Evolutionary conservation across 768 basidiomycete species (phyloP).

Genomic region (Suillus paluster): DNA sequence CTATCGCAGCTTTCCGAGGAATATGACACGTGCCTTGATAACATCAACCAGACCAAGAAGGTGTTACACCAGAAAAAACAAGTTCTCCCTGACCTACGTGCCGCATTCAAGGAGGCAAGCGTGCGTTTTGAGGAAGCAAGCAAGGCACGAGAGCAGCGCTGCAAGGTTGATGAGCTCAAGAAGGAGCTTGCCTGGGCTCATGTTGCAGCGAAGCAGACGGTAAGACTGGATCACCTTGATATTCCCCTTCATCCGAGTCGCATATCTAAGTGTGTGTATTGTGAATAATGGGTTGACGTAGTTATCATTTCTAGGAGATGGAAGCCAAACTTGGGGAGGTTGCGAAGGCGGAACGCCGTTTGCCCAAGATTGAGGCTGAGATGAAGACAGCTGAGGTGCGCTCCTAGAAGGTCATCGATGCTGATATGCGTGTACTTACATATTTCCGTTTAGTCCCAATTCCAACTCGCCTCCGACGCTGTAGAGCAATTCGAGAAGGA

Average conservation of each 20-base stretch:
- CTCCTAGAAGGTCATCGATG: neutral
- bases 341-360: slow-evolving; percentile 41
- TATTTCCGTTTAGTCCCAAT: slow-evolving; percentile 32
- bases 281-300: neutral
- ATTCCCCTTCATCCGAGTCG: neutral
- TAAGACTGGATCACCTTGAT: slow-evolving; percentile 32
- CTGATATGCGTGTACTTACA: slow-evolving; percentile 7
- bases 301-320: slow-evolving; percentile 43
- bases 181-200: slow-evolving; percentile 89
- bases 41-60: slow-evolving; percentile 70
- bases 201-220: slow-evolving; percentile 71
- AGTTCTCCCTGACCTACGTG: slow-evolving; percentile 75
- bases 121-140: slow-evolving; percentile 71
- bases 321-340: slow-evolving; percentile 44
- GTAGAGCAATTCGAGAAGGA: slow-evolving; percentile 46
- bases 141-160: slow-evolving; percentile 72
- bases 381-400: slow-evolving; percentile 45
- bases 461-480: slow-evolving; percentile 37
- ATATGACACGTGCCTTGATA: slow-evolving; percentile 76
- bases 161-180: slow-evolving; percentile 71
- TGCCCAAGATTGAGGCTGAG: slow-evolving; percentile 45
- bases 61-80: slow-evolving; percentile 74
- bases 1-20: slow-evolving; percentile 86
- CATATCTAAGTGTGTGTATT: neutral
- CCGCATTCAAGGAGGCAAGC: slow-evolving; percentile 58